Evolutionary conservation across 2,329 filamentous ascomycete species (phyloP), one percentile per base, ranked within the genome.

Genomic region (Achaetomium macrosporum): DNA sequence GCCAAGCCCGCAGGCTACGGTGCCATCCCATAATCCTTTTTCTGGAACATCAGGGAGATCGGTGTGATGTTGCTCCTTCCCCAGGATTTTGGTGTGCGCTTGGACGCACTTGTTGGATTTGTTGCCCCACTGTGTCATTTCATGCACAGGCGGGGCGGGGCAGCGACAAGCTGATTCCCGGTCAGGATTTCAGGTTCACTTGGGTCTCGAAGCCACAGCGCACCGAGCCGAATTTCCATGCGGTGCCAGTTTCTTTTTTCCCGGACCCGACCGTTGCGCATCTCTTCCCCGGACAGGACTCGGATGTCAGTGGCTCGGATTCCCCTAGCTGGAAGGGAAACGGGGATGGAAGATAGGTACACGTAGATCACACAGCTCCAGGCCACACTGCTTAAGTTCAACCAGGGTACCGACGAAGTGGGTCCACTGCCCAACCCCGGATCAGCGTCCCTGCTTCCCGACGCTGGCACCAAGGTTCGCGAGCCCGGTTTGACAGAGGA

Each of bases 381-480:
- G 12, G 12, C 30, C 30, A 33, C 30, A 12, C 30, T 12, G 30
- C 30, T 33, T 7, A 7, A 8, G 30, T 12, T 8, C 30, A 33
- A 35, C 33, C 13, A 15, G 13, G 33, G 33, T 35, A 12, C 5
- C 5, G 13, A 35, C 33, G 33, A 48, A 31, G 44, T 39, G 50
- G 42, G 36, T 6, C 42, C 19, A 13, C 35, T 33, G 37, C 8
- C 20, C 20, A 13, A 31, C 46, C 47, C 55, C 55, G 55, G 53
- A 49, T 53, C 50, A 29, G 9, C 55, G 52, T 57, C 46, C 55
- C 55, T 55, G 46, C 37, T 57, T 53, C 40, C 55, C 55, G 52
- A 55, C 25, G 10, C 41, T 42, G 40, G 35, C 45, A 8, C 40
- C 40, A 25, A 36, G 20, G 31, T 39, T 44, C 45, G 29, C 42